Base-by-base conservation (phyloP, 225 moss, liverwort and hornwort species). In the Physcomitrium patens region DNA sequence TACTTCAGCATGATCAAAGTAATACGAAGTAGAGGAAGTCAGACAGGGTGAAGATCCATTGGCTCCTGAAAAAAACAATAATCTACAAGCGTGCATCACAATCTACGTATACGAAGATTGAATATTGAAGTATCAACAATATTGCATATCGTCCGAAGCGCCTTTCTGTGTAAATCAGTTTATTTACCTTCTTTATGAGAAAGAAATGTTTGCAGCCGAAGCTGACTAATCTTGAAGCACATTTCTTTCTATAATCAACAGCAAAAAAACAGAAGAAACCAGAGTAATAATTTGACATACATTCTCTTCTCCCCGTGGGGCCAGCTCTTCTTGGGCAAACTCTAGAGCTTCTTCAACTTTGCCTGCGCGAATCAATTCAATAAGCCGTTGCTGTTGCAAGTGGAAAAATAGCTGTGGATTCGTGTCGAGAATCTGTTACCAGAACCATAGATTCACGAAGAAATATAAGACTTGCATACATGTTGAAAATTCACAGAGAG, bases 361-460 rank as follows among this genome's bases (percentile, higher is more conserved):
- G 44, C 95, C 95, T 68, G 89, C 91, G 53, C 95, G 92, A 78
- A 95, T 95, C 63, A 95, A 89, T 78, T 95, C 95, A 61, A 95
- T 95, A 69, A 95, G 82, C 17, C 91, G 91, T 69, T 95, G 95
- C 79, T 95, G 95, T 84, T 95, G 95, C 82, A 95, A 83, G 77
- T 95, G 95, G 64, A 95, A 95, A 80, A 95, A 95, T 9, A 95
- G 60, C 78, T 93, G 95, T 47, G 95, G 95, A 85, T 95, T 95
- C 65, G 95, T 95, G 75, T 95, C 95, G 80, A 95, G 85, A 76
- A 95, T 95, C 95, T 95, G 91, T 67, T 37, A 79, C 84, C 55
- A 49, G 48, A 69, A 82, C 27, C 56, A 76, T 18, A 72, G 31
- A 1, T 49, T 65, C 57, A 77, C 45, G 65, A 51, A 27, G 17